Conservation (phyloP, 768 basidiomycete species). For the Suillus subluteus region DNA sequence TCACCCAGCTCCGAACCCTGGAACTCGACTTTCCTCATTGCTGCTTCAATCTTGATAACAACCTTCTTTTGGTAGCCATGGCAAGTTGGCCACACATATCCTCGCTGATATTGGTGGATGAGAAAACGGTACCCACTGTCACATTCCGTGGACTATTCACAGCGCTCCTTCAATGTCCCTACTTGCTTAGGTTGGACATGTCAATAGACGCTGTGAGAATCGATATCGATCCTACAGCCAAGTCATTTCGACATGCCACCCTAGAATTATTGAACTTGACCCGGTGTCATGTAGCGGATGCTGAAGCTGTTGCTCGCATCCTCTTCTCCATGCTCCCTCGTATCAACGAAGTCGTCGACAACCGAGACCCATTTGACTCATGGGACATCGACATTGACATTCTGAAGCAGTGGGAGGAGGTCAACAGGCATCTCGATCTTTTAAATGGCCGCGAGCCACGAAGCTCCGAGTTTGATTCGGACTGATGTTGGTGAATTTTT, state of each 20-base stretch:
- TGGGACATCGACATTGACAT: too few relatives aligned
- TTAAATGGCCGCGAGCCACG: not conserved
- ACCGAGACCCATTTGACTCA: not conserved
- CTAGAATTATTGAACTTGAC: not conserved
- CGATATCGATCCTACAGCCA: not conserved
- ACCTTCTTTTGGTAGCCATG: not conserved
- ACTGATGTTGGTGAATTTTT: not conserved
- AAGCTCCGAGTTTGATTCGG: not conserved
- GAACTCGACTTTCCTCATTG: not conserved
- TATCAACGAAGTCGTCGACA: not conserved
- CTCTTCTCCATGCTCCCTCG: not conserved
- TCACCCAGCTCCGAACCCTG: not conserved
- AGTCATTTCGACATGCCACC: not conserved
- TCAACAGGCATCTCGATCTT: not conserved
- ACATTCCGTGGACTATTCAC: not conserved
- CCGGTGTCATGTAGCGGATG: not conserved
- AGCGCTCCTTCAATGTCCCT: not conserved
- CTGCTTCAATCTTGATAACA: not conserved
- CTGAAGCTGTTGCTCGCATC: not conserved
- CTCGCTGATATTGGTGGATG: not conserved
- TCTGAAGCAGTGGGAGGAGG: not conserved
- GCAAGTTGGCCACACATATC: not conserved
- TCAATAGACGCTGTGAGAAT: not conserved
- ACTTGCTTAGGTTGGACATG: not conserved
- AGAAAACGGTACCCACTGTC: not conserved